A percentile compares a stretch with the other conserved stretches of the same genome.
Evolutionary conservation across 768 basidiomycete genomes (phyloP).

Genomic region (Clathrus columnatus): DNA sequence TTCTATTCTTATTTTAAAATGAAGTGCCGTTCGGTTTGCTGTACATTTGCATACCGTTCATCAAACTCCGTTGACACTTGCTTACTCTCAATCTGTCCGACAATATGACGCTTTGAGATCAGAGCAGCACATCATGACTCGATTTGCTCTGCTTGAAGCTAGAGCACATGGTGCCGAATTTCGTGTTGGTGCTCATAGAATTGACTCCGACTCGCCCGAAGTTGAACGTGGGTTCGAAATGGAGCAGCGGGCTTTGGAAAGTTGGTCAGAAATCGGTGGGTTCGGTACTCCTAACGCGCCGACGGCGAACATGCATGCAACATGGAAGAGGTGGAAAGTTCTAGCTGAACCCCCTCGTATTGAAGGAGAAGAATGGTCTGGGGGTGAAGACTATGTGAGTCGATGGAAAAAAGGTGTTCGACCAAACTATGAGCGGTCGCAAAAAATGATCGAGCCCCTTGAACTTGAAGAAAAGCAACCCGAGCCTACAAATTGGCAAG

Average conservation of each 20-base stretch:
- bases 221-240: conserved; percentile 51
- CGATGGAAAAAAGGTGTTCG: conserved; percentile 64
- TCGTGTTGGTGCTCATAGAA: conserved; percentile 21
- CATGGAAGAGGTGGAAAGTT: conserved; percentile 72
- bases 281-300: conserved; percentile 44
- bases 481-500: background rate
- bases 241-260: conserved; percentile 52
- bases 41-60: conserved; percentile 67
- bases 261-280: conserved; percentile 48
- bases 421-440: conserved; percentile 44
- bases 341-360: conserved; percentile 32
- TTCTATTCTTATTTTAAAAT: conserved; percentile 9
- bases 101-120: conserved; percentile 88
- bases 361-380: conserved; percentile 51
- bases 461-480: background rate
- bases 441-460: background rate
- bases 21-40: conserved; percentile 73
- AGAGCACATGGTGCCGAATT: conserved; percentile 63
- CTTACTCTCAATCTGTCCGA: conserved; percentile 69
- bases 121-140: conserved; percentile 68
- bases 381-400: conserved; percentile 61
- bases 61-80: conserved; percentile 54
- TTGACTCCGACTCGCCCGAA: conserved; percentile 30
- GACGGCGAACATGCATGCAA: conserved; percentile 32
- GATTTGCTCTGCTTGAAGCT: conserved; percentile 75